Percentiles rank a stretch among this genome's conserved stretches.
phyloP scores from a whole-genome alignment of 345 rosid genomes.

The Eucalyptus globulus region DNA sequence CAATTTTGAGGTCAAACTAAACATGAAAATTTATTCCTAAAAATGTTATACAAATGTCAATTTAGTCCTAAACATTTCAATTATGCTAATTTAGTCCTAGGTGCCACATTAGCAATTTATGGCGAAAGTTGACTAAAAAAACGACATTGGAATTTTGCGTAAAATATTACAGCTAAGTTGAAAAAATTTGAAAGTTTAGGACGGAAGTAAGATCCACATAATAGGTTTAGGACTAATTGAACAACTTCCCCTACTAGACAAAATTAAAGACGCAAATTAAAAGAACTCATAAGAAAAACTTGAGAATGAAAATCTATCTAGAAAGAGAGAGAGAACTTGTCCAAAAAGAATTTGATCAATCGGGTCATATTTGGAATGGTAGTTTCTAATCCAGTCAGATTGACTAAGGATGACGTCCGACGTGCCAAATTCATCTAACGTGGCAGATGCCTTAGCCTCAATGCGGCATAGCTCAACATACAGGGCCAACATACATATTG shows the following conservation, averaged over 20 bases:
- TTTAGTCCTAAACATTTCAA: background rate
- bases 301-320: background rate
- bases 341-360: background rate
- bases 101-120: background rate
- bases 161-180: background rate
- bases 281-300: background rate
- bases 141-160: background rate
- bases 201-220: background rate
- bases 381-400: background rate
- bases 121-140: background rate
- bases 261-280: background rate
- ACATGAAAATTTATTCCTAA: background rate
- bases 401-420: background rate
- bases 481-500: background rate
- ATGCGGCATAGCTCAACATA: background rate
- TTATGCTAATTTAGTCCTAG: background rate
- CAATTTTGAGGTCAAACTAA: background rate
- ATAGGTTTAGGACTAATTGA: background rate
- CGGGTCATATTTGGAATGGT: background rate
- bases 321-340: background rate
- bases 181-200: background rate
- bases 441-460: background rate
- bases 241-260: background rate
- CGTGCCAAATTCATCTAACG: background rate
- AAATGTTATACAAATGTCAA: background rate